These are phyloP conservation scores for Aspergillus ustus DNA, from an alignment of 2,329 filamentous ascomycete genomes.

Conservation along the genomic window DNA sequence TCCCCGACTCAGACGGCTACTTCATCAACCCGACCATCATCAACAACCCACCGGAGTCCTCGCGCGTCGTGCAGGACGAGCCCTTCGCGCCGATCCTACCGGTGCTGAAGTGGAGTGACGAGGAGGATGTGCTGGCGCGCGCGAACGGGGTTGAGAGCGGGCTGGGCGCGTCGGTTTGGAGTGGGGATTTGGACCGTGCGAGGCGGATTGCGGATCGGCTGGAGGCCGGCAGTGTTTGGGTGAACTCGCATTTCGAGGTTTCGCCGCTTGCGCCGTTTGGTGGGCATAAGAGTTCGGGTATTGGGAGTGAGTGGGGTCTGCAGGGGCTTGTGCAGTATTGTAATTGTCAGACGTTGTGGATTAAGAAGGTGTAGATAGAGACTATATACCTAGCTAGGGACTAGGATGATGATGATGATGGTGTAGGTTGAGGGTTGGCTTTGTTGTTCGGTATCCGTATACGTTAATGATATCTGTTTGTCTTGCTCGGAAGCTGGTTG, in stretches of 20 bases:
- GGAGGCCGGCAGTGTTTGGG: slow-evolving; percentile 64
- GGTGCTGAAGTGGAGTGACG: slow-evolving; percentile 63
- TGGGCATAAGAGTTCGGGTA: slow-evolving; percentile 58
- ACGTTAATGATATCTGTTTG: too few species aligned
- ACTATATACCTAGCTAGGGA: too few species aligned
- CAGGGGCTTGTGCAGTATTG: slow-evolving; percentile 47
- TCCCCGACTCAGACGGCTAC: slow-evolving; percentile 55
- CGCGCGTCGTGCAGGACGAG: slow-evolving; percentile 62
- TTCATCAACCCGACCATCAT: slow-evolving; percentile 65
- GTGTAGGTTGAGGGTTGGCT: too few species aligned
- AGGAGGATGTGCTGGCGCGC: slow-evolving; percentile 62
- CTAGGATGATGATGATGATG: too few species aligned
- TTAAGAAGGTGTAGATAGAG: slow-evolving; percentile 29
- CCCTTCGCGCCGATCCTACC: slow-evolving; percentile 69
- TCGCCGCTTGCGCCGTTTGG: slow-evolving; percentile 48
- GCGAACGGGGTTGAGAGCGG: slow-evolving; percentile 60
- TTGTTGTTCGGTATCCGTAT: too few species aligned
- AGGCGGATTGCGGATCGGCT: slow-evolving; percentile 58
- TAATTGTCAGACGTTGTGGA: slow-evolving; percentile 41
- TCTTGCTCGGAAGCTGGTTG: too few species aligned
- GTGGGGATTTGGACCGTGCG: slow-evolving; percentile 56
- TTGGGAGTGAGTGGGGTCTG: slow-evolving; percentile 54
- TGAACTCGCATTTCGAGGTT: slow-evolving; percentile 54
- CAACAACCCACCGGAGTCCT: slow-evolving; percentile 60
- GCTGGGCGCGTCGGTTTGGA: slow-evolving; percentile 64